Conservation (phyloP, 805 yeast species). For the Suhomyces sp. region DNA sequence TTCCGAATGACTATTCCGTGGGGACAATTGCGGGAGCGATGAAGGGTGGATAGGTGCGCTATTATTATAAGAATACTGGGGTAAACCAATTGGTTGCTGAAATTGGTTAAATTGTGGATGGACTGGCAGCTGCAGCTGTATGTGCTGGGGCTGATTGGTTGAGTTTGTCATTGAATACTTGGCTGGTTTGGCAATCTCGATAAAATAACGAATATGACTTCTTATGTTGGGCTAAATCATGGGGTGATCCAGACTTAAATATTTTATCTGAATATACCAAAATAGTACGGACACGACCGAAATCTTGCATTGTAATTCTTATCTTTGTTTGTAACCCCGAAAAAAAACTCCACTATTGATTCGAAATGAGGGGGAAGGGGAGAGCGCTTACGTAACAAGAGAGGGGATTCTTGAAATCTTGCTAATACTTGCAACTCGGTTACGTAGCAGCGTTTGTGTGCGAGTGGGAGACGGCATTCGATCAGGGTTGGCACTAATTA, state of each 20-base stretch:
- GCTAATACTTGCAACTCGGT: not conserved
- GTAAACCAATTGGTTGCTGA: conserved; percentile 1
- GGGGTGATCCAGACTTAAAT: conserved; percentile 1
- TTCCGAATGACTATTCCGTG: conserved; percentile 3
- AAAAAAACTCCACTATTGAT: conserved; percentile 1
- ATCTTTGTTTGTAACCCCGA: conserved; percentile 1
- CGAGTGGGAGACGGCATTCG: not conserved
- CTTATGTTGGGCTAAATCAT: not conserved
- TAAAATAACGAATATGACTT: not conserved
- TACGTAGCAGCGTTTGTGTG: not conserved
- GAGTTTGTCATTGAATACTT: not conserved
- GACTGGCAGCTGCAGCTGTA: conserved; percentile 2
- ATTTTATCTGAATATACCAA: not conserved
- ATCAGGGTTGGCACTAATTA: not conserved
- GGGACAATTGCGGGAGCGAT: conserved; percentile 1
- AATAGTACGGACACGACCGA: not conserved
- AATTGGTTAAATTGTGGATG: conserved; percentile 4
- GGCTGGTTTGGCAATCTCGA: not conserved
- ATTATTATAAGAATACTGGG: not conserved
- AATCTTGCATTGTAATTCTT: conserved; percentile 1
- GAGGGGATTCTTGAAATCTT: not conserved
- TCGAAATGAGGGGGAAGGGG: conserved; percentile 3
- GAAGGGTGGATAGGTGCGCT: not conserved
- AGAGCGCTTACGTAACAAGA: not conserved
- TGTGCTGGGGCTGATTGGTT: not conserved